phyloP scores from a whole-genome alignment of 2,329 filamentous ascomycete species.

The Verticillium isaacii region DNA sequence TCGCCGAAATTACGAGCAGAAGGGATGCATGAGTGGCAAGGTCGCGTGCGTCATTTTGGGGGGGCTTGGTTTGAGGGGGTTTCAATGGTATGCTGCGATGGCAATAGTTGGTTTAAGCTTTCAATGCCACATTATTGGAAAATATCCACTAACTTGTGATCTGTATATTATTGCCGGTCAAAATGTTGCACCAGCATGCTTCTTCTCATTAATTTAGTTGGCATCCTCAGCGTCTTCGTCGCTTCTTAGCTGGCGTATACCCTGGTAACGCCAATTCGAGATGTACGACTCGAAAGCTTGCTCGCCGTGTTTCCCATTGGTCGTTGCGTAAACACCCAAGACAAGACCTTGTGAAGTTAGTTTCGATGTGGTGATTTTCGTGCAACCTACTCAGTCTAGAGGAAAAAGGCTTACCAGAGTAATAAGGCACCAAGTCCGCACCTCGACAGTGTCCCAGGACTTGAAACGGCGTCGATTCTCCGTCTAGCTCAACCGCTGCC shows the following conservation, averaged over 20 bases:
- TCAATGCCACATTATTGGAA: too few species aligned
- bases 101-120: too few species aligned
- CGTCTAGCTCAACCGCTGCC: neutral
- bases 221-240: conserved; percentile 4
- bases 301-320: conserved; percentile 12
- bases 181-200: too few species aligned
- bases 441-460: conserved; percentile 10
- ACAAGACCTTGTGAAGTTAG: conserved; percentile 2
- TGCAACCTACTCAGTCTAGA: too few species aligned
- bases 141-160: too few species aligned
- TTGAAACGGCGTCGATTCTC: neutral
- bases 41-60: too few species aligned
- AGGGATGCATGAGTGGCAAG: too few species aligned
- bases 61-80: too few species aligned
- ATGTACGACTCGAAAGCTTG: conserved; percentile 11
- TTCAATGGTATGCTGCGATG: too few species aligned
- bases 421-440: conserved; percentile 11
- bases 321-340: conserved; percentile 7
- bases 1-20: neutral
- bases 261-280: conserved; percentile 6
- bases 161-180: too few species aligned
- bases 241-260: conserved; percentile 4
- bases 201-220: neutral
- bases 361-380: too few species aligned
- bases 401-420: conserved; percentile 6